Evolutionary conservation across 257 asterid genomes (phyloP), one percentile per base, ranked within the genome.

Genomic region (Solanum bukasovii): DNA sequence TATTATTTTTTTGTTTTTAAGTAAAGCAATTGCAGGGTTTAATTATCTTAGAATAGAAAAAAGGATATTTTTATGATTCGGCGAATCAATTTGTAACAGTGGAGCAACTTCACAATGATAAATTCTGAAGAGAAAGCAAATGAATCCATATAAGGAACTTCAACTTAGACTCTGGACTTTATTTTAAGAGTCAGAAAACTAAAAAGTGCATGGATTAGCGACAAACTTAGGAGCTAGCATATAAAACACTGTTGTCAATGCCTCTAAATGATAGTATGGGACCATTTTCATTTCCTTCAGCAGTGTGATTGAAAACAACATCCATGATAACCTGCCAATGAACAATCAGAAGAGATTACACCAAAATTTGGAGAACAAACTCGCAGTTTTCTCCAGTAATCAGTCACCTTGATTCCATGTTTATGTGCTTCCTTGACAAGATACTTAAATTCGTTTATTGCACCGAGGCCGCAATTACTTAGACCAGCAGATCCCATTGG

Each of bases 221-320:
- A 77, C 21, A 38, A 40, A 25, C 98, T 93, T 96, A 20, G 99
- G 98, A 38, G 99, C 98, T 89, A 96, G 95, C 98, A 95, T 97
- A 91, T 97, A 96, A 90, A 97, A 97, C 86, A 90, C 96, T 92
- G 88, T 94, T 95, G 91, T 97, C 98, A 89, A 97, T 90, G 87
- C 99, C 99, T 92, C 96, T 93, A 89, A 97, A 97, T 86, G 98
- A 94, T 86, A 97, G 81, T 27, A 88, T 73, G 84, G 96, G 98
- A 85, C 99, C 99, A 88, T 96, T 93, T 89, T 95, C 98, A 91
- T 97, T 97, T 91, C 98, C 99, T 92, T 97, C 99, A 34, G 98
- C 99, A 46, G 98, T 96, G 96, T 97, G 99, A 86, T 97, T 97
- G 91, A 96, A 97, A 88, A 97, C 99, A 84, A 97, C 98, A 90